These are phyloP conservation scores for Pseudocercospora musae DNA, from an alignment of 2,329 filamentous ascomycete species.

Conservation along the genomic window DNA sequence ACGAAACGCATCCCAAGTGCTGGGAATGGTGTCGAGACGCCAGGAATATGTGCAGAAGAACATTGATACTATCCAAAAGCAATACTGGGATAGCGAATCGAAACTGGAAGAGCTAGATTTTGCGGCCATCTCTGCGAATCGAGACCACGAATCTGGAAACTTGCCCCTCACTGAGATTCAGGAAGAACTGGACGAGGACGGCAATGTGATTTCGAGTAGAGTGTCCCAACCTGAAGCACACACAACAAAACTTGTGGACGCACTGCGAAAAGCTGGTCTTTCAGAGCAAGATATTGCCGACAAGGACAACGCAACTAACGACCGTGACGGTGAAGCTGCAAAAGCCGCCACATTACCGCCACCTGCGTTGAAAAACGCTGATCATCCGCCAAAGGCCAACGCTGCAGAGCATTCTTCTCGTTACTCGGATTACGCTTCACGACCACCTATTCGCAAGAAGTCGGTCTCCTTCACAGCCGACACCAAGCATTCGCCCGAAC, in stretches of 20 bases:
- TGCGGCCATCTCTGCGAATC: slow-evolving; percentile 25
- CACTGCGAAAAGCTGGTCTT: slow-evolving; percentile 73
- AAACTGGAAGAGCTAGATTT: slow-evolving; percentile 60
- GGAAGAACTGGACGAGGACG: slow-evolving; percentile 88
- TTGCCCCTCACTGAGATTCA: slow-evolving; percentile 85
- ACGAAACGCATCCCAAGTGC: slow-evolving; percentile 60
- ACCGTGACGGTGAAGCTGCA: slow-evolving; percentile 6
- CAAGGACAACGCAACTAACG: slow-evolving; percentile 10
- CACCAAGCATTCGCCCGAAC: slow-evolving; percentile 49
- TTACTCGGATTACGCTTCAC: slow-evolving; percentile 4
- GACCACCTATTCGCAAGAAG: slow-evolving; percentile 43
- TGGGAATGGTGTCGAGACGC: slow-evolving; percentile 66
- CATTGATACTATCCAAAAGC: slow-evolving; percentile 68
- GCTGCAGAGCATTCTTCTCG: slow-evolving; percentile 4
- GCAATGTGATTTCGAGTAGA: slow-evolving; percentile 66
- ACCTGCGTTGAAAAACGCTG: slow-evolving; percentile 14
- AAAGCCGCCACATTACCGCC: slow-evolving; percentile 3
- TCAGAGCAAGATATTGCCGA: slow-evolving; percentile 30
- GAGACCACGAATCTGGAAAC: slow-evolving; percentile 53
- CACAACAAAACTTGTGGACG: slow-evolving; percentile 66
- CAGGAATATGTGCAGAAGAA: slow-evolving; percentile 90
- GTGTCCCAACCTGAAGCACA: slow-evolving; percentile 59
- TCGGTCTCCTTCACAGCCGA: slow-evolving; percentile 63
- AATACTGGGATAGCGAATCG: slow-evolving; percentile 65
- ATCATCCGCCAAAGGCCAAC: neutral